A percentile compares a stretch with the other conserved stretches of the same genome.
These are phyloP conservation scores for Yamadazyma diospyri DNA, from an alignment of 1,139 yeast species.

Conservation along the genomic window DNA sequence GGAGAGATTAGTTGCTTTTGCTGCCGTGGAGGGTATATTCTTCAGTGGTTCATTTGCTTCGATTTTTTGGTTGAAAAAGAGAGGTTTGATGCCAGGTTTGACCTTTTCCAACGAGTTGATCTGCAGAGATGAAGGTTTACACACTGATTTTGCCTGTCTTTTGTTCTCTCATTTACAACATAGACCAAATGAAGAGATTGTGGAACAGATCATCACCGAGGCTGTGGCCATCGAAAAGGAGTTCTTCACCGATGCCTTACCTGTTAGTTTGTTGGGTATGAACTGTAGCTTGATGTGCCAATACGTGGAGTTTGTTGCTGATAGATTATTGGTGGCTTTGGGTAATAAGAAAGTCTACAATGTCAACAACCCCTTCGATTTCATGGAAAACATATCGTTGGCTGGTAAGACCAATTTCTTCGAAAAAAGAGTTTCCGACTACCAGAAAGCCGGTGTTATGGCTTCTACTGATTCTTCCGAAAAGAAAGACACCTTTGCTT, in stretches of 20 bases:
- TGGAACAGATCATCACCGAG: conserved; percentile 84
- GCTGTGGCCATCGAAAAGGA: conserved; percentile 94
- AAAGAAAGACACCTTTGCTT: conserved; percentile 33
- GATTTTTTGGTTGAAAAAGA: conserved; percentile 95
- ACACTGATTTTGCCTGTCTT: conserved; percentile 96
- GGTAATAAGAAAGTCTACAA: conserved; percentile 90
- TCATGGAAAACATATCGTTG: conserved; percentile 96
- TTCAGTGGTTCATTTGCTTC: conserved; percentile 98
- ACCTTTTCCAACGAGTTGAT: conserved; percentile 95
- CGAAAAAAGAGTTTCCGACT: conserved; percentile 98
- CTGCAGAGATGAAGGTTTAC: conserved; percentile 97
- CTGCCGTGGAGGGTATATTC: conserved; percentile 98
- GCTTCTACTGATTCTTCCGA: conserved; percentile 36
- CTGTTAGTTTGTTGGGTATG: conserved; percentile 91
- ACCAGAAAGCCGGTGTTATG: conserved; percentile 99
- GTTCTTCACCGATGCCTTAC: conserved; percentile 90
- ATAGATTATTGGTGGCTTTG: conserved; percentile 81
- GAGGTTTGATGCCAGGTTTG: conserved; percentile 98
- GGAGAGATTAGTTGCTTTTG: conserved; percentile 96
- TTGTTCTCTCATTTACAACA: conserved; percentile 88
- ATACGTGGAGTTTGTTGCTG: conserved; percentile 97
- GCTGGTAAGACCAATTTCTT: conserved; percentile 99
- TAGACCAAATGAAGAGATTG: conserved; percentile 77
- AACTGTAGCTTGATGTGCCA: conserved; percentile 90
- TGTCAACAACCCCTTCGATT: conserved; percentile 91